Conservation (phyloP, 2,329 filamentous ascomycete genomes). For the Rutstroemia sydowiana region DNA sequence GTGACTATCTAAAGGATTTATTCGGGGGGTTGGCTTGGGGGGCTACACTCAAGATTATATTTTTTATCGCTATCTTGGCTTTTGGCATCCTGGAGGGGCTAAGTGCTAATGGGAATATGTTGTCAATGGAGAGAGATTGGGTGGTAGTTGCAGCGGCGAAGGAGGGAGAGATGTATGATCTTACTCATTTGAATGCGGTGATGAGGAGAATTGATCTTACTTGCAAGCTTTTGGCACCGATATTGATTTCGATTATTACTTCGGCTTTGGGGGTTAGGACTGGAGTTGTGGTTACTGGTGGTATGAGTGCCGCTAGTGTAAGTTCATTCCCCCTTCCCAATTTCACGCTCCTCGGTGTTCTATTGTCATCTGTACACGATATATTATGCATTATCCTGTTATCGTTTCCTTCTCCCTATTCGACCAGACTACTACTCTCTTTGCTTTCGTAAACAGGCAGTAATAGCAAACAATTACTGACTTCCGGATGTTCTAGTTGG, state of each 20-base stretch:
- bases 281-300: constrained; percentile 40
- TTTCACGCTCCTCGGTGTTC: too few relatives aligned
- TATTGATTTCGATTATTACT: constrained; percentile 42
- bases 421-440: too few relatives aligned
- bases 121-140: constrained; percentile 43
- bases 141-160: constrained; percentile 33
- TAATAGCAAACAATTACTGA: too few relatives aligned
- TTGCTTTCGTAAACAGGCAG: too few relatives aligned
- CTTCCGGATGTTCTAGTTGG: constrained; percentile 19
- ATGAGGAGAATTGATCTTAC: constrained; percentile 51
- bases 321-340: too few relatives aligned
- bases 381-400: too few relatives aligned
- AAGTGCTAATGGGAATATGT: constrained; percentile 36
- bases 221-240: constrained; percentile 48
- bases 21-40: background rate
- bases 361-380: too few relatives aligned
- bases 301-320: constrained; percentile 35
- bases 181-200: constrained; percentile 41
- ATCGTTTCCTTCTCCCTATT: too few relatives aligned
- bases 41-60: constrained; percentile 23
- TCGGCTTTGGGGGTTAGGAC: constrained; percentile 35
- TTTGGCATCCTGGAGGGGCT: constrained; percentile 37
- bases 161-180: constrained; percentile 30
- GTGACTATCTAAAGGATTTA: background rate
- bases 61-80: constrained; percentile 32